Evolutionary conservation across 2,329 filamentous ascomycete species (phyloP).

Genomic region (Trichoderma lentiforme): DNA sequence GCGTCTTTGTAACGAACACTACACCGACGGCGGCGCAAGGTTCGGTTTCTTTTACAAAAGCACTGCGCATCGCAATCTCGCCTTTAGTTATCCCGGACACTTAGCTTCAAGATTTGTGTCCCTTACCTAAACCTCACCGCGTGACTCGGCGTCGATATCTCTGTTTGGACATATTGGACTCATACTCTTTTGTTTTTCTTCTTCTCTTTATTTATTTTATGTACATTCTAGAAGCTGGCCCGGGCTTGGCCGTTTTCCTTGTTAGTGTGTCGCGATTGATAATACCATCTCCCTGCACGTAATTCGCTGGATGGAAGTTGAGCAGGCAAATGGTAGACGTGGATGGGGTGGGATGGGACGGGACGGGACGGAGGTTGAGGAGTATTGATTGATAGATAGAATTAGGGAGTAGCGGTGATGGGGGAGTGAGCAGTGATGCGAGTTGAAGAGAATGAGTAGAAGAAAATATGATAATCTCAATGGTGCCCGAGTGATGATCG

Average conservation of each 20-base stretch:
- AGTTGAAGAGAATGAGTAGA: conserved; percentile 1
- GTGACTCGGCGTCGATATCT: conserved; percentile 31
- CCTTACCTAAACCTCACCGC: conserved; percentile 16
- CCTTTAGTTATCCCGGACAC: background rate
- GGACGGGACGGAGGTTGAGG: background rate
- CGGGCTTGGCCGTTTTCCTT: conserved; percentile 29
- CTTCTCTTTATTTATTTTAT: conserved; percentile 27
- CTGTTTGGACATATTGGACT: conserved; percentile 33
- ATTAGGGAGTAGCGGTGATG: background rate
- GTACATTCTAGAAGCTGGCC: conserved; percentile 36
- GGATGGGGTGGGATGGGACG: background rate
- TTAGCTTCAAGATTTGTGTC: conserved; percentile 7
- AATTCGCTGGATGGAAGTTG: conserved; percentile 25
- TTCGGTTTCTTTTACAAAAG: conserved; percentile 8
- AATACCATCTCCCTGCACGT: conserved; percentile 33
- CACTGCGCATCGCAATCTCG: conserved; percentile 12
- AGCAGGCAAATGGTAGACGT: conserved; percentile 5
- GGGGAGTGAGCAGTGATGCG: background rate
- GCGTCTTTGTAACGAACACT: background rate
- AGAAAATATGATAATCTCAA: conserved; percentile 2
- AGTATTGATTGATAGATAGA: background rate
- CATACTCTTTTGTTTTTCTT: conserved; percentile 28
- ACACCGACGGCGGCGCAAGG: background rate
- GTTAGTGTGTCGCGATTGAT: conserved; percentile 23
- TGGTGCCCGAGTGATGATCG: background rate